Evolutionary conservation across 2,329 filamentous ascomycete species (phyloP).

Genomic region (Xylariaceae sp.): DNA sequence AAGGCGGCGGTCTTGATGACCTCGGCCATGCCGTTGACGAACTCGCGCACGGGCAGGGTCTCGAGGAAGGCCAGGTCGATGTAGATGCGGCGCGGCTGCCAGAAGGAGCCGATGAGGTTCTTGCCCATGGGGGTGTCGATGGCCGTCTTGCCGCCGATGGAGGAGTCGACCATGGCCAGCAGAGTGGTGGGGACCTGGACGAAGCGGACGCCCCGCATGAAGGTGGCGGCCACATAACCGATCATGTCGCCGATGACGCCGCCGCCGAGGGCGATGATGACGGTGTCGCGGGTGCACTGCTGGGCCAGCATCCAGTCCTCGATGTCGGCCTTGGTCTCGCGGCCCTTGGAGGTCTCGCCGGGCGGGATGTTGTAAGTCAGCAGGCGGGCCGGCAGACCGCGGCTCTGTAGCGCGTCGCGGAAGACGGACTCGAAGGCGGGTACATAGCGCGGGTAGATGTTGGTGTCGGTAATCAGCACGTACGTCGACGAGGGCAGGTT

Average conservation of each 20-base stretch:
- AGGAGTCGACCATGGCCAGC: slow-evolving; percentile 96
- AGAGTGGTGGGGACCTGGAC: slow-evolving; percentile 95
- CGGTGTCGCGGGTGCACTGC: slow-evolving; percentile 88
- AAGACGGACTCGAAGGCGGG: slow-evolving; percentile 67
- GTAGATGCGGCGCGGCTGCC: slow-evolving; percentile 91
- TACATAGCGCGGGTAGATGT: slow-evolving; percentile 74
- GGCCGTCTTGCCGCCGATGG: slow-evolving; percentile 95
- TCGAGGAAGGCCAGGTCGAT: slow-evolving; percentile 90
- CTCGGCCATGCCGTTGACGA: slow-evolving; percentile 98
- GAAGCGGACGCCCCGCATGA: slow-evolving; percentile 95
- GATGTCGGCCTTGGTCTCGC: slow-evolving; percentile 88
- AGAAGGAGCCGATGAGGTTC: slow-evolving; percentile 92
- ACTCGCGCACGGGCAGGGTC: slow-evolving; percentile 81
- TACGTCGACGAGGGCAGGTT: slow-evolving; percentile 83
- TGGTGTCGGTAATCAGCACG: slow-evolving; percentile 93
- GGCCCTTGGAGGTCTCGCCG: slow-evolving; percentile 87
- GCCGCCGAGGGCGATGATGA: slow-evolving; percentile 89
- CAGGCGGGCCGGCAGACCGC: slow-evolving; percentile 53
- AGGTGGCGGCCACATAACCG: slow-evolving; percentile 93
- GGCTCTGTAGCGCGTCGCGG: slow-evolving; percentile 32
- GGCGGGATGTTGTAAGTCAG: slow-evolving; percentile 82
- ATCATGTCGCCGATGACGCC: slow-evolving; percentile 98
- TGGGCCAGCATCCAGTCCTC: slow-evolving; percentile 95
- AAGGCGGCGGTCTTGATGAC: slow-evolving; percentile 97
- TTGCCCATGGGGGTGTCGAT: slow-evolving; percentile 96